phyloP scores from a whole-genome alignment of 2,329 filamentous ascomycete species.

The Capronia epimyces region DNA sequence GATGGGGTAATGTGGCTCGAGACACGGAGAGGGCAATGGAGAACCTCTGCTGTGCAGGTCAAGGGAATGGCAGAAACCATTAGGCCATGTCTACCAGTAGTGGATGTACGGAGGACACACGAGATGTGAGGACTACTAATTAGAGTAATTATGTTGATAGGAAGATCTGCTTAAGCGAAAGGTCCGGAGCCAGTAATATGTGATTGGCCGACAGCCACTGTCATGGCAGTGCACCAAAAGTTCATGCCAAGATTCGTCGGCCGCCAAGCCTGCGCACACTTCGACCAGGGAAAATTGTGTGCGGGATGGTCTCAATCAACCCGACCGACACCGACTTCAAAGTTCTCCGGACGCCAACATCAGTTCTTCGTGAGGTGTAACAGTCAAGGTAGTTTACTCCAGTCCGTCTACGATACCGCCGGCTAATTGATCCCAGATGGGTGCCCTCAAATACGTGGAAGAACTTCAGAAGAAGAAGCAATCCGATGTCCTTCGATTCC shows the following conservation, averaged over 20 bases:
- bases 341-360: conserved; percentile 1
- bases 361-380: conserved; percentile 18
- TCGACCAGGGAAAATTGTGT: conserved; percentile 10
- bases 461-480: conserved; percentile 99
- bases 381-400: conserved; percentile 23
- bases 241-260: conserved; percentile 18
- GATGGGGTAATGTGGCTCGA: conserved; percentile 19
- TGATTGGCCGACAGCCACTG: conserved; percentile 3
- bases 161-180: too few species aligned
- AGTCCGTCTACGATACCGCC: background rate
- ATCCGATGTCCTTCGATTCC: conserved; percentile 99
- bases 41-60: conserved; percentile 16
- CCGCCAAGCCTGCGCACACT: conserved; percentile 25
- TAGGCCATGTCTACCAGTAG: background rate
- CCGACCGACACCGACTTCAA: background rate
- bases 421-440: conserved; percentile 59
- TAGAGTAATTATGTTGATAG: too few species aligned
- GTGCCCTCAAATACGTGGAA: conserved; percentile 99
- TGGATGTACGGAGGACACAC: background rate
- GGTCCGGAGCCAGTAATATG: background rate
- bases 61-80: background rate
- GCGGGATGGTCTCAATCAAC: background rate
- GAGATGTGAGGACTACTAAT: too few species aligned
- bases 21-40: conserved; percentile 17
- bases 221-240: too few species aligned